phyloP scores from a whole-genome alignment of 1,284 basidiomycete species.

The Sutorius eximius region DNA sequence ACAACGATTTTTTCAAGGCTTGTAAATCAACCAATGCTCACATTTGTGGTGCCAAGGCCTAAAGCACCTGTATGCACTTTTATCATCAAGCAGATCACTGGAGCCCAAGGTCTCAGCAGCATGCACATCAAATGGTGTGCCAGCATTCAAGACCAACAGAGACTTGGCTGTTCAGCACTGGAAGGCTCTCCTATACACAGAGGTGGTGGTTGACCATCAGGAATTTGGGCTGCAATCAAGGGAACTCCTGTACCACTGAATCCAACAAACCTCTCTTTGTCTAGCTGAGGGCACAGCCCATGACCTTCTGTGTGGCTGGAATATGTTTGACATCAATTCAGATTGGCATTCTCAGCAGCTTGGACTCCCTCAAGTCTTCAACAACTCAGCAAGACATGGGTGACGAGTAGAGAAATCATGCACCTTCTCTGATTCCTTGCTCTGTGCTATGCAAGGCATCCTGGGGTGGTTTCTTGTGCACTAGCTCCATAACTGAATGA shows the following conservation, averaged over 20 bases:
- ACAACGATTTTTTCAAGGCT: too few relatives aligned
- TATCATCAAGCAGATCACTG: conserved; percentile 51
- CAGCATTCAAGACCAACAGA: conserved; percentile 18
- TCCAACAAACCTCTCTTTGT: conserved; percentile 53
- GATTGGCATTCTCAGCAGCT: conserved; percentile 42
- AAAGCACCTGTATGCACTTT: conserved; percentile 51
- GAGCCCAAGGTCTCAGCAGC: conserved; percentile 45
- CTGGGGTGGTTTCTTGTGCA: conserved; percentile 38
- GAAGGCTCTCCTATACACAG: conserved; percentile 39
- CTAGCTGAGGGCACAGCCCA: conserved; percentile 51
- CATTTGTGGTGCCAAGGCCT: not conserved
- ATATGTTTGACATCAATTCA: conserved; percentile 37
- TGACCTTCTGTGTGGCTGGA: conserved; percentile 51
- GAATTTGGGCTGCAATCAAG: conserved; percentile 69
- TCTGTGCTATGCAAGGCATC: conserved; percentile 39
- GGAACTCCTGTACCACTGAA: conserved; percentile 70
- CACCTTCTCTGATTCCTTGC: conserved; percentile 54
- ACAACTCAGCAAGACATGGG: conserved; percentile 1
- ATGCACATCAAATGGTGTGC: conserved; percentile 33
- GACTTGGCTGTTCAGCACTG: conserved; percentile 27
- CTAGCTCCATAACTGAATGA: conserved; percentile 41
- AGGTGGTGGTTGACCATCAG: conserved; percentile 41
- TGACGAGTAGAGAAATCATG: conserved; percentile 7
- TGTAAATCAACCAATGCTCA: not conserved
- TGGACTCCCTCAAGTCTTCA: conserved; percentile 49